Evolutionary conservation across 2,329 filamentous ascomycete genomes (phyloP).

Genomic region (Elsinoe batatas): DNA sequence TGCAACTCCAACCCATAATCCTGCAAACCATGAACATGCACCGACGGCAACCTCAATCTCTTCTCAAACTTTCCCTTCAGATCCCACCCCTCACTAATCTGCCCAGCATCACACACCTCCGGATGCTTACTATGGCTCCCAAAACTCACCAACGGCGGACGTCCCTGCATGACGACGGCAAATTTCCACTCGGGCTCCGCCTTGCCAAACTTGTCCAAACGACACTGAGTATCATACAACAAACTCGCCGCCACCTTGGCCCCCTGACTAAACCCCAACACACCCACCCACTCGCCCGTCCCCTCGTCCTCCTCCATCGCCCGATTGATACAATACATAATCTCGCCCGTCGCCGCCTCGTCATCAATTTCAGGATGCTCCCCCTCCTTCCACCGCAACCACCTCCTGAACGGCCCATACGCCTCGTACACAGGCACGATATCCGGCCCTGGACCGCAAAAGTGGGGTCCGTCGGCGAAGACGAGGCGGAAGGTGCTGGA

Average conservation of each 20-base stretch:
- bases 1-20: conserved; percentile 53
- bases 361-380: conserved; percentile 47
- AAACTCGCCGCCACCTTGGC: conserved; percentile 39
- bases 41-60: conserved; percentile 47
- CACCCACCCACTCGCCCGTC: conserved; percentile 39
- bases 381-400: conserved; percentile 52
- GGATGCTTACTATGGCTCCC: conserved; percentile 30
- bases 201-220: conserved; percentile 30
- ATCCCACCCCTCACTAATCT: conserved; percentile 37
- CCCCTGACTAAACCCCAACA: conserved; percentile 43
- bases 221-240: conserved; percentile 50
- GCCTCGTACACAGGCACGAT: conserved; percentile 56
- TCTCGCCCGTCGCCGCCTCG: conserved; percentile 37
- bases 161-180: conserved; percentile 52
- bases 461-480: conserved; percentile 61
- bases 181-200: conserved; percentile 45
- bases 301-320: conserved; percentile 38
- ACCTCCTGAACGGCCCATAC: conserved; percentile 54
- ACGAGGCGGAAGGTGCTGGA: conserved; percentile 56
- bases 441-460: conserved; percentile 50
- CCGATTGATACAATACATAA: conserved; percentile 35
- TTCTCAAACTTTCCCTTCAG: conserved; percentile 37
- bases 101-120: conserved; percentile 32
- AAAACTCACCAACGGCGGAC: conserved; percentile 49
- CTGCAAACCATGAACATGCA: conserved; percentile 57